Percentiles rank a stretch among this genome's conserved stretches.
These are phyloP conservation scores for Morella rubra DNA, from an alignment of 306 rosid species.

Conservation along the genomic window DNA sequence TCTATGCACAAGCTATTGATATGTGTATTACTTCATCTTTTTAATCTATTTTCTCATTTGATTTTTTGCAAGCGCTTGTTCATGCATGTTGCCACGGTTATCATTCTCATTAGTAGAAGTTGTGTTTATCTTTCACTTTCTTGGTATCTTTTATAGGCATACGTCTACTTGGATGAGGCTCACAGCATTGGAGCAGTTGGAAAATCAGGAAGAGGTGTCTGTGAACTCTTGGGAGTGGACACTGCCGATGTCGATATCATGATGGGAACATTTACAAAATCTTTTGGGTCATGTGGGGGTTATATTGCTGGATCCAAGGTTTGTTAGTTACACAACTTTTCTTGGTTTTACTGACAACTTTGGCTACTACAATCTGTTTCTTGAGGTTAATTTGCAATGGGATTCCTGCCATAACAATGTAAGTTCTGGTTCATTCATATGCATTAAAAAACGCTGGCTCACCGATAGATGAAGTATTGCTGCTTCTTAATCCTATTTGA, in stretches of 20 bases:
- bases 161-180: constrained; percentile 88
- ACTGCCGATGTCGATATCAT: constrained; percentile 81
- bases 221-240: constrained; percentile 92
- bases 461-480: too few species aligned
- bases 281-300: constrained; percentile 95
- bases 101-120: neutral
- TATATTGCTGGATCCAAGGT: constrained; percentile 93
- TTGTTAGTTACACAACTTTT: constrained; percentile 10
- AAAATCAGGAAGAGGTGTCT: constrained; percentile 55
- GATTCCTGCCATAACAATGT: too few species aligned
- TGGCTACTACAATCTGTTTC: neutral
- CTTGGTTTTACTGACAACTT: neutral
- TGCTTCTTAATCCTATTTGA: too few species aligned
- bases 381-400: too few species aligned
- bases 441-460: too few species aligned
- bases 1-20: neutral
- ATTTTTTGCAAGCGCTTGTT: neutral
- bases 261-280: constrained; percentile 98
- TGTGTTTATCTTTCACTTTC: neutral
- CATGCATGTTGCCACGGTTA: neutral
- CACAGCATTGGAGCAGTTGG: constrained; percentile 98
- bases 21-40: neutral
- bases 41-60: neutral
- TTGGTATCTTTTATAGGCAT: constrained; percentile 41
- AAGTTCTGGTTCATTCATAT: too few species aligned